Percentiles rank a stretch among this genome's conserved stretches.
phyloP scores from a whole-genome alignment of 129 eudicot species.

The Daucus carota region DH1_v3.0 NC_030381.2:35505501-35506000 shows the following conservation, averaged over 20 bases:
- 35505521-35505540: background rate
- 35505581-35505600: too few relatives aligned
- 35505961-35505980: too few relatives aligned
- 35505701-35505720: background rate
- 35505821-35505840: background rate
- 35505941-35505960: too few relatives aligned
- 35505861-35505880: too few relatives aligned
- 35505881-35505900: too few relatives aligned
- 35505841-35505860: too few relatives aligned
- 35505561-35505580: too few relatives aligned
- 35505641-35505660: background rate
- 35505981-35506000: too few relatives aligned
- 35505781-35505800: constrained; percentile 4
- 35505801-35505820: constrained; percentile 5
- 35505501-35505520: too few relatives aligned
- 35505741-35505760: constrained; percentile 8
- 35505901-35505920: too few relatives aligned
- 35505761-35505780: background rate
- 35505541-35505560: too few relatives aligned
- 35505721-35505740: background rate
- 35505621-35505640: constrained; percentile 7
- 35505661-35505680: background rate
- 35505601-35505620: background rate
- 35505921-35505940: too few relatives aligned
- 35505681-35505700: background rate